Conservation (phyloP, 2,329 filamentous ascomycete genomes). For the Phialophora macrospora region DNA sequence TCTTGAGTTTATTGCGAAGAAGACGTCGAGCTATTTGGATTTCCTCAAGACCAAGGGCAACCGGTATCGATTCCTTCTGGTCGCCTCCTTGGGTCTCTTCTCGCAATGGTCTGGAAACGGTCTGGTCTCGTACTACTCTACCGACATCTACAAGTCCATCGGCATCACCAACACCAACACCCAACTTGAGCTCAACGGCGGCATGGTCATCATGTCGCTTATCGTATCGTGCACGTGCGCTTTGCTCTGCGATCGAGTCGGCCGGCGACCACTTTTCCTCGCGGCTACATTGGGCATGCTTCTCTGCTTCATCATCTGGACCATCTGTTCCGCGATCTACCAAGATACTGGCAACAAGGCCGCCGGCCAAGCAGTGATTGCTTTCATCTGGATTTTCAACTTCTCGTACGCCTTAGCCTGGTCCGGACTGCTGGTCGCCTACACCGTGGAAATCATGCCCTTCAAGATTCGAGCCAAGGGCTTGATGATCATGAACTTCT, state of each 20-base stretch:
- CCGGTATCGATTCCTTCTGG: conserved; percentile 59
- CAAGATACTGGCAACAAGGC: conserved; percentile 41
- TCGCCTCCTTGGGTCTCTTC: conserved; percentile 60
- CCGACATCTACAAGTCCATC: conserved; percentile 51
- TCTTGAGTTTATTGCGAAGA: conserved; percentile 59
- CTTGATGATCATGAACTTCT: conserved; percentile 34
- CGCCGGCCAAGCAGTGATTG: conserved; percentile 45
- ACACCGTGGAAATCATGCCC: conserved; percentile 56
- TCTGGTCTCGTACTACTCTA: conserved; percentile 46
- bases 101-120: conserved; percentile 63
- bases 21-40: conserved; percentile 62
- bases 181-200: conserved; percentile 55
- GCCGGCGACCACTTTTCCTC: conserved; percentile 63
- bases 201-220: conserved; percentile 65
- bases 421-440: conserved; percentile 45
- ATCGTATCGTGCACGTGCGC: conserved; percentile 62
- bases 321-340: conserved; percentile 47
- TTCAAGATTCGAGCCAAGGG: conserved; percentile 57
- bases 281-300: conserved; percentile 47
- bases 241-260: conserved; percentile 60
- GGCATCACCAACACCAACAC: conserved; percentile 61
- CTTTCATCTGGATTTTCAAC: conserved; percentile 52
- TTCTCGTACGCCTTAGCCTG: conserved; percentile 49
- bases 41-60: conserved; percentile 65
- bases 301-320: conserved; percentile 50